Base-by-base conservation (phyloP, 257 asterid genomes). In the Ilex aquifolium region DNA sequence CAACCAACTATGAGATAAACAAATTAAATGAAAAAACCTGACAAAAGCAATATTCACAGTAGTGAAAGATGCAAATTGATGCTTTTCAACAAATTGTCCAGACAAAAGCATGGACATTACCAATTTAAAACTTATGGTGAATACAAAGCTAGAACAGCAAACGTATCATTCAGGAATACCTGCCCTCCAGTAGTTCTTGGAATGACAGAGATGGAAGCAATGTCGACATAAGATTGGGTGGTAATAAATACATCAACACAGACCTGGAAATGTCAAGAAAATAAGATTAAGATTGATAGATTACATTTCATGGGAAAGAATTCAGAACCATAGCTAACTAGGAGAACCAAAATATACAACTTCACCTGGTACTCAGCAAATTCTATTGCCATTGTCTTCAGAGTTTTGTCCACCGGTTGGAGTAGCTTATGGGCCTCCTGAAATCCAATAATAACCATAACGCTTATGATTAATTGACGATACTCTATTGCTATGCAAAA, bases 171-270 rank as follows among this genome's bases (percentile, higher is more conserved):
- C 40, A 31, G 63, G 67, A 72, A 57, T 84, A 84, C 99, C 97
- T 85, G 94, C 75, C 99, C 99, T 61, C 99, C 99, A 29, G 99
- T 90, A 55, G 96, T 93, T 77, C 83, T 87, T 60, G 96, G 96
- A 65, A 93, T 61, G 68, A 84, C 95, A 7, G 97, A 87, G 72
- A 93, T 88, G 56, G 99, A 93, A 73, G 99, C 96, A 49, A 90
- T 82, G 75, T 93, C 99, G 15, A 87, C 88, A 65, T 93, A 93
- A 57, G 93, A 50, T 81, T 93, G 99, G 44, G 99, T 74, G 32
- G 99, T 87, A 70, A 93, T 76, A 72, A 93, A 93, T 86, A 93
- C 79, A 82, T 93, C 99, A 72, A 93, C 95, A 71, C 92, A 93
- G 76, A 93, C 96, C 99, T 93, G 90, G 61, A 65, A 71, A 57